Evolutionary conservation across 2,329 filamentous ascomycete genomes (phyloP), one percentile per base, ranked within the genome.

Genomic region (Zelopaecilomyces penicillatus): DNA sequence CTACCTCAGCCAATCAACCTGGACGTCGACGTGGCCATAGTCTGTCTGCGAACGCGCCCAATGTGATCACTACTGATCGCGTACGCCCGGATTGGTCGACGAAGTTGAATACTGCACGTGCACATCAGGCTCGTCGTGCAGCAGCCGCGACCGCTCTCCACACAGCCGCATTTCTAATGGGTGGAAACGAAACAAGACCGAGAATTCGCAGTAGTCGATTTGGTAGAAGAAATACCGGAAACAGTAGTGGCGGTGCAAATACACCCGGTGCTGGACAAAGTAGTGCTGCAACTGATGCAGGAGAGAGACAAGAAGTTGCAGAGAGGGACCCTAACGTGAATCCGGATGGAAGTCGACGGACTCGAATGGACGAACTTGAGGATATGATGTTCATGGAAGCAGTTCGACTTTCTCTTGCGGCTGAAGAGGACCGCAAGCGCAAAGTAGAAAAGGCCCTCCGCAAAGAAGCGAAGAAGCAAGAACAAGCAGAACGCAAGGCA

Each of bases 341-440:
- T 33, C 41, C 52, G 3, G 53, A 54, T 7, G 54, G 54, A 10
- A 56, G 56, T 44, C 57, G 70, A 47, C 64, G 73, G 38, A 62
- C 60, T 45, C 75, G 87, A 30, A 80, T 94, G 59, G 87, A 94
- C 26, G 90, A 97, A 54, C 74, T 97, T 0, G 93, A 98, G 61
- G 91, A 95, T 40, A 86, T 98, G 71, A 98, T 98, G 93, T 89
- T 97, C 73, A 88, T 93, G 74, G 93, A 98, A 63, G 93, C 93
- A 0, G 94, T 98, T 39, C 76, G 93, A 34, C 65, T 95, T 30
- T 95, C 89, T 39, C 71, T 98, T n/a, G 89, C 85, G 0, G 83
- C 87, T 1, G 93, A 98, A 61, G 91, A 97, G 57, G 91, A 97
- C 36, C 78, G 91, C n/a, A 85, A 88, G 54, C 83, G 78, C 39